phyloP scores from a whole-genome alignment of 83 land plant species.

The Picea abies region DNA sequence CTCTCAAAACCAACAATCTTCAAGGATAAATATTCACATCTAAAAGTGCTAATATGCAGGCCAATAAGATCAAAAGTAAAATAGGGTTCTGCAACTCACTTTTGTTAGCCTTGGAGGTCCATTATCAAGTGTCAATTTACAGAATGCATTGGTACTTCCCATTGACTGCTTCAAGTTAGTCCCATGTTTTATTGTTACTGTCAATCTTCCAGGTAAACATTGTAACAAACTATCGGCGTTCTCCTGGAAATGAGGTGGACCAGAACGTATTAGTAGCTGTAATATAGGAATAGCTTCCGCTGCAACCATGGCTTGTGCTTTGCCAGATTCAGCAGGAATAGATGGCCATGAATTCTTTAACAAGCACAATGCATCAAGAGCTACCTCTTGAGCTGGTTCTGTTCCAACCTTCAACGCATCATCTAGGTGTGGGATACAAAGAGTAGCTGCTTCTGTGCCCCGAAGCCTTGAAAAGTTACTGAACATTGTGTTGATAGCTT shows the following conservation, averaged over 20 bases:
- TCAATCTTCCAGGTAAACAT: background rate
- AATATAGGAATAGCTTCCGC: constrained; percentile 82
- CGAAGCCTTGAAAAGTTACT: constrained; percentile 63
- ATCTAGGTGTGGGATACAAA: constrained; percentile 71
- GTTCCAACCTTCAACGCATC: constrained; percentile 35
- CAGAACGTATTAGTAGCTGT: constrained; percentile 63
- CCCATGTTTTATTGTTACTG: constrained; percentile 86
- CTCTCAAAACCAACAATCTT: background rate
- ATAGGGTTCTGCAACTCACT: too few relatives aligned
- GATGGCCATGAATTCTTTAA: constrained; percentile 71
- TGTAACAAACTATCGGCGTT: constrained; percentile 29
- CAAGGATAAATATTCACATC: background rate
- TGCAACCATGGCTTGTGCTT: constrained; percentile 68
- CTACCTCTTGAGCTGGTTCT: constrained; percentile 52
- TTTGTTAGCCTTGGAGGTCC: constrained; percentile 55
- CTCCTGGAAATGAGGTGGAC: constrained; percentile 78
- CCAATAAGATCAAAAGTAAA: background rate
- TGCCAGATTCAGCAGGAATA: constrained; percentile 65
- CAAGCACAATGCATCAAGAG: constrained; percentile 55
- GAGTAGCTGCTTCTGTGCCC: constrained; percentile 72
- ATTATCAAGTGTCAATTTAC: constrained; percentile 65
- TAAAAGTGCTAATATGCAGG: background rate
- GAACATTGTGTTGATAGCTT: constrained; percentile 43
- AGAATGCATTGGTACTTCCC: constrained; percentile 26
- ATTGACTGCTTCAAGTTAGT: constrained; percentile 80